phyloP scores from a whole-genome alignment of 2,329 filamentous ascomycete species.

The Scedosporium dehoogii region DNA sequence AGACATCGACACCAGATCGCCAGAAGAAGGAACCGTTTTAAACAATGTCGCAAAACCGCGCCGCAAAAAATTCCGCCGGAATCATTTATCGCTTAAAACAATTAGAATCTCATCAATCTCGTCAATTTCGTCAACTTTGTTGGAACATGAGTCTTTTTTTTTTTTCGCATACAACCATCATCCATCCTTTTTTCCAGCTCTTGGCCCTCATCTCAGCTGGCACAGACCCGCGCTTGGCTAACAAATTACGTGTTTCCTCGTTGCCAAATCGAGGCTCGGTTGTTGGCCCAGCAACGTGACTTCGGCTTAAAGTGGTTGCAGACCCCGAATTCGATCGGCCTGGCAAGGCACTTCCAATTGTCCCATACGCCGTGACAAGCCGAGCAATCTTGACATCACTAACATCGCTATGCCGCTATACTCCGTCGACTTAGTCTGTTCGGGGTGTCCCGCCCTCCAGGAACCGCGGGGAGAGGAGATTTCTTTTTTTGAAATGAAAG shows the following conservation, averaged over 20 bases:
- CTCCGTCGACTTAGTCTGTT: background rate
- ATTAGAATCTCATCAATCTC: background rate
- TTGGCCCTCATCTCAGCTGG: too few relatives aligned
- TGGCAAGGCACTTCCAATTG: background rate
- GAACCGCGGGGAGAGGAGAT: background rate
- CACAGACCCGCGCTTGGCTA: background rate
- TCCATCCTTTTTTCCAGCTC: too few relatives aligned
- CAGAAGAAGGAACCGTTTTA: background rate
- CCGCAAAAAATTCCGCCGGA: background rate
- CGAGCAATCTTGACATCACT: conserved; percentile 3
- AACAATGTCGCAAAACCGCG: background rate
- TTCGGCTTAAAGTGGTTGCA: conserved; percentile 9
- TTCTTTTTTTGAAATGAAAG: too few relatives aligned
- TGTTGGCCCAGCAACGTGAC: conserved; percentile 5
- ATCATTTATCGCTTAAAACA: background rate
- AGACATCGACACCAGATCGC: background rate
- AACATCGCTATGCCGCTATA: background rate
- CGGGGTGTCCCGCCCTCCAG: background rate
- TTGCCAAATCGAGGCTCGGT: background rate
- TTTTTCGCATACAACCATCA: background rate
- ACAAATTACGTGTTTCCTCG: background rate
- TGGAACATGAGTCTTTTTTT: background rate
- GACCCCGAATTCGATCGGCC: background rate
- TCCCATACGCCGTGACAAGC: conserved; percentile 2
- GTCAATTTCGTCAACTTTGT: background rate